Percentiles rank a stretch among this genome's conserved stretches.
phyloP scores from a whole-genome alignment of 805 yeast species.

The Candida adriatica region DNA sequence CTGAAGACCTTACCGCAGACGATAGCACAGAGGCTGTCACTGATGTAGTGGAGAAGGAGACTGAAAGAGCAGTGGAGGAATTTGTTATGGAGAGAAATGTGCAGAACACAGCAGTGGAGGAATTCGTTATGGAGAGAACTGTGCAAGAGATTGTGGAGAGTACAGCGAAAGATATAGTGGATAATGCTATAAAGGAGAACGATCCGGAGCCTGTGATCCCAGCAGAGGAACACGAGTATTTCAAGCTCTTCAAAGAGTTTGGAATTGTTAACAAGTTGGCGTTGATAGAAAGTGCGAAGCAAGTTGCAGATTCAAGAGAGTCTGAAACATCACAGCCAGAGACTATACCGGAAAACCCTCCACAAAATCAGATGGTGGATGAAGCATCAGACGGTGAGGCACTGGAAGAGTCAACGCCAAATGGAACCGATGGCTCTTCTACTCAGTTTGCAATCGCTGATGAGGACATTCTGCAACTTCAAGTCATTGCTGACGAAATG shows the following conservation, averaged over 20 bases:
- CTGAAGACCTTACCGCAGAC: too few species aligned
- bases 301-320: too few species aligned
- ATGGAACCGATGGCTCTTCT: background rate
- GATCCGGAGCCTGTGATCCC: slow-evolving; percentile 2
- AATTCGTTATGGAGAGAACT: too few species aligned
- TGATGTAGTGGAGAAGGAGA: too few species aligned
- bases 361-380: too few species aligned
- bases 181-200: too few species aligned
- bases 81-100: background rate
- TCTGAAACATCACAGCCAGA: too few species aligned
- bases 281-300: too few species aligned
- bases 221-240: slow-evolving; percentile 8
- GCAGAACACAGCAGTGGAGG: slow-evolving; percentile 1
- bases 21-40: too few species aligned
- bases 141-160: too few species aligned
- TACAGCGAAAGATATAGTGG: too few species aligned
- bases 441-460: slow-evolving; percentile 34
- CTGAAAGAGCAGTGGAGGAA: slow-evolving; percentile 1
- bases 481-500: slow-evolving; percentile 44
- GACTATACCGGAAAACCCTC: too few species aligned
- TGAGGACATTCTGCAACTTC: slow-evolving; percentile 45
- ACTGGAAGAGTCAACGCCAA: background rate
- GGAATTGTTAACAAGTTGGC: slow-evolving; percentile 11
- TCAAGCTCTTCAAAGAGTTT: slow-evolving; percentile 9
- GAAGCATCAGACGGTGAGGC: background rate